These are phyloP conservation scores for Fraxinus albicans DNA, from an alignment of 305 asterid genomes.

Conservation along the genomic window DNA sequence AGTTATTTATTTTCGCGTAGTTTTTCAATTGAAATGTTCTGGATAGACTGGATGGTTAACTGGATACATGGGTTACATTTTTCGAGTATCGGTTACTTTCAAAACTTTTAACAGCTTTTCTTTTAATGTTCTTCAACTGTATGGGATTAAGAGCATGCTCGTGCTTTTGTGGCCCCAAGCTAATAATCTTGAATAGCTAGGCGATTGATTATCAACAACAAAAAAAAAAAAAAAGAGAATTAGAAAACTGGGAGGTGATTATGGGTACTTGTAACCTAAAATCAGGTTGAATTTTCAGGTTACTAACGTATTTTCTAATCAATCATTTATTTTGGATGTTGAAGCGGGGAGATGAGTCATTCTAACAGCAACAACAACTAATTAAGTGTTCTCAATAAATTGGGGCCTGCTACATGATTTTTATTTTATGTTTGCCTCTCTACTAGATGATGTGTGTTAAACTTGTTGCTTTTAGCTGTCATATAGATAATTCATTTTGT, in stretches of 20 bases:
- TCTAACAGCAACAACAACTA: background rate
- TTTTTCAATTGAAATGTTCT: background rate
- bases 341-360: background rate
- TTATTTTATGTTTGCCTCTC: background rate
- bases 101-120: background rate
- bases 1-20: background rate
- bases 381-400: background rate
- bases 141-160: background rate
- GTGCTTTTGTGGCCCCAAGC: background rate
- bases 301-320: background rate
- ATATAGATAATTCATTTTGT: background rate
- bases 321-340: background rate
- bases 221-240: background rate
- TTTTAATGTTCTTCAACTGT: background rate
- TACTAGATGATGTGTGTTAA: background rate
- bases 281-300: background rate
- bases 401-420: background rate
- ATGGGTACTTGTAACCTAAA: background rate
- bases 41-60: background rate
- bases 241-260: background rate
- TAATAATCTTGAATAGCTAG: background rate
- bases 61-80: background rate
- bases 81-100: background rate
- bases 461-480: slow-evolving; percentile 1
- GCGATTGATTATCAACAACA: background rate